Percentiles rank a stretch among this genome's conserved stretches.
phyloP scores from a whole-genome alignment of 202 grass and related monocot species.

The Zizania palustris region DNA sequence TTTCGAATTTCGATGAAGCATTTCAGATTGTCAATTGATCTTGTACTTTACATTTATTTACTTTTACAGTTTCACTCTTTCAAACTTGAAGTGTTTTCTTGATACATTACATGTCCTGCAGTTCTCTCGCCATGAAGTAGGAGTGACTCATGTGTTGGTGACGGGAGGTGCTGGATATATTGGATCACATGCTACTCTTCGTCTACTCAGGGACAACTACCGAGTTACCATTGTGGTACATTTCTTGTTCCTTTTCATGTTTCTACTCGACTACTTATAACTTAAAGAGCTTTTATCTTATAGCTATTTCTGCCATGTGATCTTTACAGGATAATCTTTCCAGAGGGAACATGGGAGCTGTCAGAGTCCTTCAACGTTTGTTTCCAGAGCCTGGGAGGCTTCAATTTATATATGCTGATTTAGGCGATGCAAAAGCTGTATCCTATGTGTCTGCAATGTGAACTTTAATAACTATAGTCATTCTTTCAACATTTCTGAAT shows the following conservation, averaged over 20 bases:
- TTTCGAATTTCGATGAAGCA: neutral
- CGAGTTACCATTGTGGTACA: conserved; percentile 88
- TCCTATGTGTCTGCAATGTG: conserved; percentile 49
- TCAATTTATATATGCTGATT: conserved; percentile 90
- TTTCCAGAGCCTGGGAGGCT: conserved; percentile 77
- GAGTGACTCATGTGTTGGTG: conserved; percentile 79
- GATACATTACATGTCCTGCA: conserved; percentile 34
- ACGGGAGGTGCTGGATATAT: conserved; percentile 84
- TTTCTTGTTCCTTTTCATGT: neutral
- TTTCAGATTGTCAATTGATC: neutral
- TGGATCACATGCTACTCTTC: conserved; percentile 79
- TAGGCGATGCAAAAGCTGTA: conserved; percentile 75
- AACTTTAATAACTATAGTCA: conserved; percentile 1
- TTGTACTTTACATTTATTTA: conserved; percentile 4
- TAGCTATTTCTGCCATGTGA: conserved; percentile 20
- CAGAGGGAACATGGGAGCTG: conserved; percentile 77
- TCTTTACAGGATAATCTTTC: conserved; percentile 78
- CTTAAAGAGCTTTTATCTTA: neutral
- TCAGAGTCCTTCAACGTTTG: conserved; percentile 58
- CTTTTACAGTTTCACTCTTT: conserved; percentile 8
- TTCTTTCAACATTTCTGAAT: neutral
- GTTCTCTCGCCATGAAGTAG: conserved; percentile 76
- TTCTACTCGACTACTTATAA: neutral
- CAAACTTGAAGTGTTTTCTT: conserved; percentile 27
- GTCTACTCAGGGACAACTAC: conserved; percentile 67